Evolutionary conservation across 495 filamentous ascomycete species (phyloP).

Genomic region (Physcia stellaris): DNA sequence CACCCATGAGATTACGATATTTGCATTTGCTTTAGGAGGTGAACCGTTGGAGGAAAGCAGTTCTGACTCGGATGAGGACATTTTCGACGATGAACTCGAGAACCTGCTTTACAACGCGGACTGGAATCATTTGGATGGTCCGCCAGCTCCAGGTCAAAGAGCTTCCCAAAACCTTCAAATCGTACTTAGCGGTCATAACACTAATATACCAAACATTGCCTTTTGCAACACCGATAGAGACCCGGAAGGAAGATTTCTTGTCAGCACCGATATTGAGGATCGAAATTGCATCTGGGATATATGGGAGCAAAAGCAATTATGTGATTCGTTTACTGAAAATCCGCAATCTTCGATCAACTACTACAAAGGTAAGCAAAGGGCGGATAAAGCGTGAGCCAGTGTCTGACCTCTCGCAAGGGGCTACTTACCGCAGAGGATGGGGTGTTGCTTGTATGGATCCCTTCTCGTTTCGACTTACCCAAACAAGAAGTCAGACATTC

Average conservation of each 20-base stretch:
- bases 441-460: constrained; percentile 37
- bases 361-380: no score
- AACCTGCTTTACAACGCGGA: constrained; percentile 10
- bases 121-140: background rate
- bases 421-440: constrained; percentile 38
- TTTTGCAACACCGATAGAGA: constrained; percentile 57
- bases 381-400: no score
- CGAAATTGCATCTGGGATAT: constrained; percentile 52
- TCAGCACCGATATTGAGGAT: constrained; percentile 62
- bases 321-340: no score
- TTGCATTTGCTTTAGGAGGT: constrained; percentile 54
- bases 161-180: constrained; percentile 22
- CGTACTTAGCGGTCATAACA: constrained; percentile 30
- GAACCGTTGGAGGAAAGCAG: constrained; percentile 12
- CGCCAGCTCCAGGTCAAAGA: background rate
- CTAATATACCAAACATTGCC: constrained; percentile 66
- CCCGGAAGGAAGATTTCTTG: constrained; percentile 50
- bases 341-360: no score
- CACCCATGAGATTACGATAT: constrained; percentile 49
- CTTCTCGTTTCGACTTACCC: constrained; percentile 26
- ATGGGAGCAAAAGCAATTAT: constrained; percentile 37
- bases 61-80: constrained; percentile 15
- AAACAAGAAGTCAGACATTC: constrained; percentile 26
- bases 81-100: constrained; percentile 15
- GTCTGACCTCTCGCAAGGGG: no score